phyloP scores from a whole-genome alignment of 805 yeast species.

The Blastobotrys chiropterorum region DNA sequence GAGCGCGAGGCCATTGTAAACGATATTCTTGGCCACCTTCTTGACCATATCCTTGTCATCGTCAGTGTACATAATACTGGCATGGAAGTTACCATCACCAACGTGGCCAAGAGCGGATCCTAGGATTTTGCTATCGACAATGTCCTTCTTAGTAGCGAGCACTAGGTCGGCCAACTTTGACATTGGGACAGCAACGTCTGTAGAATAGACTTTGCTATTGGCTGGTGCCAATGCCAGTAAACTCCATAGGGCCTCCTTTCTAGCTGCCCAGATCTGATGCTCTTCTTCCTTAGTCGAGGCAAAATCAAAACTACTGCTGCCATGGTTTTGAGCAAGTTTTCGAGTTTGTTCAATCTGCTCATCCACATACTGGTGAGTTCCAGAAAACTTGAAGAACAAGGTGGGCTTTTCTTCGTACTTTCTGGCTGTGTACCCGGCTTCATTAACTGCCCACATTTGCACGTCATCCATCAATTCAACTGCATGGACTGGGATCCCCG shows the following conservation, averaged over 20 bases:
- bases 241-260: constrained; percentile 65
- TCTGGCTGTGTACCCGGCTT: constrained; percentile 45
- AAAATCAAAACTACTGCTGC: constrained; percentile 53
- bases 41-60: constrained; percentile 42
- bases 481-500: constrained; percentile 65
- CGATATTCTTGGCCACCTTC: constrained; percentile 53
- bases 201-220: constrained; percentile 56
- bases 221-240: constrained; percentile 60
- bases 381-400: constrained; percentile 59
- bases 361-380: constrained; percentile 36
- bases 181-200: constrained; percentile 80
- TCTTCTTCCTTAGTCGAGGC: constrained; percentile 57
- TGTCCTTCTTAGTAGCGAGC: constrained; percentile 52
- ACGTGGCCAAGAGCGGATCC: constrained; percentile 72
- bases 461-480: constrained; percentile 68
- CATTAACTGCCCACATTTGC: constrained; percentile 62
- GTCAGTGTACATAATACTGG: constrained; percentile 38
- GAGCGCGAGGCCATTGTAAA: constrained; percentile 53
- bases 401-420: constrained; percentile 57
- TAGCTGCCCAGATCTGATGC: constrained; percentile 65
- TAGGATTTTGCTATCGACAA: constrained; percentile 45
- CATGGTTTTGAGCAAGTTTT: constrained; percentile 46
- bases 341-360: constrained; percentile 44
- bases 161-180: constrained; percentile 61
- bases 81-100: constrained; percentile 80